Percentiles rank a stretch among this genome's conserved stretches.
These are phyloP conservation scores for Acorus calamus DNA, from an alignment of 106 monocot species.

Conservation along the genomic window DNA sequence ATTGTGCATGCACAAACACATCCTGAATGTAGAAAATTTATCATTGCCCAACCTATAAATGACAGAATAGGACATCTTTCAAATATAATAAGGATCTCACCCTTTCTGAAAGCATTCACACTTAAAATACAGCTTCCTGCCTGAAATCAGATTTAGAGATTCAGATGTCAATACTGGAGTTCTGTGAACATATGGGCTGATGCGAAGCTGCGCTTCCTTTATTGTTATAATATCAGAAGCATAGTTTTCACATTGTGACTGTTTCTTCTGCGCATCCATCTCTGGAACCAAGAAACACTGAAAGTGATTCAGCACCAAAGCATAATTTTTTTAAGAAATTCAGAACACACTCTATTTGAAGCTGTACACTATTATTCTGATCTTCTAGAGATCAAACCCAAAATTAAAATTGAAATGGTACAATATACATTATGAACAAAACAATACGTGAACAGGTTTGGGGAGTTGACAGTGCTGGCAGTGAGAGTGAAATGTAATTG, in stretches of 20 bases:
- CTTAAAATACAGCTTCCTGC: constrained; percentile 68
- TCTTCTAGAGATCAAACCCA: no score
- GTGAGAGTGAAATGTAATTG: no score
- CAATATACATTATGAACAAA: no score
- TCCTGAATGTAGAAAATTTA: not conserved
- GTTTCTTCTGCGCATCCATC: not conserved
- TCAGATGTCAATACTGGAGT: constrained; percentile 73
- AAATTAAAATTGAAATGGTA: no score
- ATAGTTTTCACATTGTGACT: constrained; percentile 27
- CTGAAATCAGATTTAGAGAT: constrained; percentile 44
- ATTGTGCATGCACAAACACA: not conserved
- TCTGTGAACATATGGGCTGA: constrained; percentile 54
- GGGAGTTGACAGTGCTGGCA: no score
- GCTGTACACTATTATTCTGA: no score
- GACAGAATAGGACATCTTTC: no score
- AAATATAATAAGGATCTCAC: constrained; percentile 24
- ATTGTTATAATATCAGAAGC: constrained; percentile 82
- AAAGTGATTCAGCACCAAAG: no score
- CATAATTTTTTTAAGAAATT: no score
- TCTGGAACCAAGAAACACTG: no score
- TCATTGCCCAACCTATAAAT: constrained; percentile 4
- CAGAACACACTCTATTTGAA: no score
- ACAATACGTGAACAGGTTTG: no score
- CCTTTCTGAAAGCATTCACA: constrained; percentile 96
- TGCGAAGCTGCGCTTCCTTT: constrained; percentile 60